Percentiles rank a stretch among this genome's conserved stretches.
phyloP scores from a whole-genome alignment of 257 asterid species.

The Lycium barbarum region DNA sequence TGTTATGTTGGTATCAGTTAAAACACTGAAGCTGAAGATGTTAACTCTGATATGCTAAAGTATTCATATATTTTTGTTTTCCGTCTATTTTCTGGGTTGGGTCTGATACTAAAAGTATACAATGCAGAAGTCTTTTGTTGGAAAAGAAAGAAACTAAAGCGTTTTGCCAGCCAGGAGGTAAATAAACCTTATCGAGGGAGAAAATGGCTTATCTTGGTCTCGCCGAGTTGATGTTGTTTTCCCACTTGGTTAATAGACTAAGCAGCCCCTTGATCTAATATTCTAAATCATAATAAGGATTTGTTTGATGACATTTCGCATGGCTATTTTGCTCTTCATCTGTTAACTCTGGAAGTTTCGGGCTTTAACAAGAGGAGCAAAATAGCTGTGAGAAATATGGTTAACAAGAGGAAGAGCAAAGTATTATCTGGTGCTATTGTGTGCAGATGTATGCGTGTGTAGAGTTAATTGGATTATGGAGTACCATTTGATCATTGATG shows the following conservation, averaged over 20 bases:
- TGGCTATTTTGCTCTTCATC: background rate
- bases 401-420: background rate
- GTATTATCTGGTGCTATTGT: conserved; percentile 6
- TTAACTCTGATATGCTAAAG: background rate
- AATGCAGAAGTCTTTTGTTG: background rate
- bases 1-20: background rate
- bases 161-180: background rate
- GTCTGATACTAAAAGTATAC: background rate
- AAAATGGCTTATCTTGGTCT: background rate
- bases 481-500: background rate
- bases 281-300: background rate
- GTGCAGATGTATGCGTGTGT: background rate
- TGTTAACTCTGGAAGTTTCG: background rate
- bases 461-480: background rate
- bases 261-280: conserved; percentile 1
- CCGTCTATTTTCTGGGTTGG: background rate
- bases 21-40: background rate
- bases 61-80: background rate
- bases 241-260: background rate
- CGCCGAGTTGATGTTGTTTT: background rate
- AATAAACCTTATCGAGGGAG: background rate
- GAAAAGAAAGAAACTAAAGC: background rate
- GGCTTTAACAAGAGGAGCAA: too few relatives aligned
- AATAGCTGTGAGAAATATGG: too few relatives aligned
- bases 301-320: background rate